phyloP scores from a whole-genome alignment of 179 eudicot species.

The Carnegiea gigantea region DNA sequence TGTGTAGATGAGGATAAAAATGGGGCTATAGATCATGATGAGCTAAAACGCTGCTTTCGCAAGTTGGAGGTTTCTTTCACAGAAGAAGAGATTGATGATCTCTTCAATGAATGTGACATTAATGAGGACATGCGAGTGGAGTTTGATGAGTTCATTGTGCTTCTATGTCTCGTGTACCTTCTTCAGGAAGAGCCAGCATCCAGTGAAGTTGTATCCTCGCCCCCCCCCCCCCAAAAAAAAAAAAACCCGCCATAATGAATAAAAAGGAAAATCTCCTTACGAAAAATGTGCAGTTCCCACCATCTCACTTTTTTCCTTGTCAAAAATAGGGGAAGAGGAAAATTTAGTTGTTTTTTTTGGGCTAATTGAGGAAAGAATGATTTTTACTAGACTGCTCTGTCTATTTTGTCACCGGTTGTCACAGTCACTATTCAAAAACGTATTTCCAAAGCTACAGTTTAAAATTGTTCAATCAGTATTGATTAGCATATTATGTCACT shows the following conservation, averaged over 20 bases:
- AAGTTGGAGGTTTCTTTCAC: conserved; percentile 64
- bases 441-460: no score
- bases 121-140: conserved; percentile 62
- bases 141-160: conserved; percentile 89
- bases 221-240: not conserved
- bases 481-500: not conserved
- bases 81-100: conserved; percentile 73
- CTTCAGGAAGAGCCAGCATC: conserved; percentile 59
- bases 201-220: conserved; percentile 41
- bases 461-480: not conserved
- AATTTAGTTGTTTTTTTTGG: no score
- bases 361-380: no score
- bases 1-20: conserved; percentile 71
- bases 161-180: conserved; percentile 88
- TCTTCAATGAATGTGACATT: conserved; percentile 77
- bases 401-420: no score
- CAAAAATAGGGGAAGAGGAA: no score
- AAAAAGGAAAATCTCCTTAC: no score
- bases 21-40: conserved; percentile 71
- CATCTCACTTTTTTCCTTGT: no score
- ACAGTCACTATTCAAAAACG: no score
- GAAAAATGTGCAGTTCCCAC: no score
- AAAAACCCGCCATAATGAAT: no score
- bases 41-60: conserved; percentile 65
- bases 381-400: no score